Base-by-base conservation (phyloP, 306 rosid genomes). In the Rosa lucieae region DNA sequence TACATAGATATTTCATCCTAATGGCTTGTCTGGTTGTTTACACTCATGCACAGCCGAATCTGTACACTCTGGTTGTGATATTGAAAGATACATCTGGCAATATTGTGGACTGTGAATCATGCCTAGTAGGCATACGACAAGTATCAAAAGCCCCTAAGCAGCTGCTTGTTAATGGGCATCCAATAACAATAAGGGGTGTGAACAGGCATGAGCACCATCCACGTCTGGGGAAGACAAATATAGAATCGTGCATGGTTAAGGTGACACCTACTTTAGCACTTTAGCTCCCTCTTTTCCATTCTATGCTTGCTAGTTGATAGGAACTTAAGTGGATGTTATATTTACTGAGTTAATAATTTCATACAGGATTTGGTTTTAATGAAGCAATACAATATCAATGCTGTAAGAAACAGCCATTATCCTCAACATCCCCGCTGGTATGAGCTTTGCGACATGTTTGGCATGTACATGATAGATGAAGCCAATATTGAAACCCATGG, bases 131-230 rank as follows among this genome's bases (percentile, higher is more conserved):
- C 76, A 86, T 95, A 63, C 85, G 93, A 58, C 80, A 85, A 79
- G 92, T 92, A 56, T 86, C 95, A 40, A 91, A 79, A 81, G 99
- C 96, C 84, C 92, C 83, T 68, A 95, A 95, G 86, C 97, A 95
- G 85, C 84, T 95, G 43, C 98, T 95, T 43, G 93, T 95, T 77
- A 95, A 95, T 79, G 99, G 99, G 46, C 87, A 84, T 47, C 92
- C 99, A 21, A 77, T 95, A 62, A 86, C 91, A 75, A 92, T 95
- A 70, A 86, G 92, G 82, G 99, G 99, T 32, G 97, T 92, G 80
- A 95, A 95, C 86, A 91, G 99, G 88, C 99, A 95, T 70, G 98
- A 95, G 77, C 99, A 95, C 81, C 97, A 95, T 88, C 99, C 99
- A 49, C 92, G 89, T 44, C 80, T 95, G 68, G 99, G 99, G 81